Evolutionary conservation across 108 stramenopile species (phyloP), one percentile per base, ranked within the genome.

Genomic region (Nitzschia sp.): DNA sequence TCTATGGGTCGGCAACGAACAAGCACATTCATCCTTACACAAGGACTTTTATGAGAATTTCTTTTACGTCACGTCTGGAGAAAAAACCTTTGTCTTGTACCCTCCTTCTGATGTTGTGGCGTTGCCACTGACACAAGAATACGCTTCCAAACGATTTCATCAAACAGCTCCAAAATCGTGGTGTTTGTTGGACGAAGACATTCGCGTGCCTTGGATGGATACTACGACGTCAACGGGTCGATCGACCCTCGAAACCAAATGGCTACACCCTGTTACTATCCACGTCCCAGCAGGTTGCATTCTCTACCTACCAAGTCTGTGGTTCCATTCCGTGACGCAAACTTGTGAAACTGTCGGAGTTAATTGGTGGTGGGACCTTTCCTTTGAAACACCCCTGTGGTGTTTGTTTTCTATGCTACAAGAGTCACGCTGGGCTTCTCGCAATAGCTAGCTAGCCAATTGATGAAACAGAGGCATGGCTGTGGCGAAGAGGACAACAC

Each of bases 301-400:
- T 57, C 67, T 98, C 38, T 98, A 97, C 65, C 69, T 98, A 51
- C 97, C 97, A 38, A 78, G 94, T 0, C 67, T 98, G 56, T 97
- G 97, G 97, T 96, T 90, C 66, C 97, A 98, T 78, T 78, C 81
- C 24, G 97, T 96, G 0, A 85, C 96, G 8, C 97, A 98, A 81
- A 84, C 83, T 26, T 78, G 85, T 43, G 83, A 94, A 69, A 98
- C 97, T 10, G 81, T 98, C 14, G 96, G 87, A 7, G 85, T 97
- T 19, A 98, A 98, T 60, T 98, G 85, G 22, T 98, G 97, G 97
- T 96, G 88, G 70, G 96, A 98, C 63, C 95, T 96, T 94, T 71
- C 78, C n/a, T 98, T 96, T 79, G 91, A 95, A 55, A 73, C 77
- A 21, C 80, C 83, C 0, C 53, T 78, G 24, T 92, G 88, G 88